Base-by-base conservation (phyloP, 371 early-diverging fungal genomes). In the Apophysomyces trapeziformis region DNA sequence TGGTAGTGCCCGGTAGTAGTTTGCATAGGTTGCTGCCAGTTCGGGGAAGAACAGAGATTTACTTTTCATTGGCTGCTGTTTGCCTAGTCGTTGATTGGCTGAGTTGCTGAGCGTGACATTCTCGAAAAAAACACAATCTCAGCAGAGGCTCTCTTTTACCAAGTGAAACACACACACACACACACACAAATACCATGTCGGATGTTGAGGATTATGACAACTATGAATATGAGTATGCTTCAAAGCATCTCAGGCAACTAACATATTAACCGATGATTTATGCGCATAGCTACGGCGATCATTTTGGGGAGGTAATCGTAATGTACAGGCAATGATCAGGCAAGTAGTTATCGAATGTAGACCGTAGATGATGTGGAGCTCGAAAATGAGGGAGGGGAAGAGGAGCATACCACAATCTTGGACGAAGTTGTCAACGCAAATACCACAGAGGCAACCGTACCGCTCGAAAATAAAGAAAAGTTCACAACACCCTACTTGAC, bases 401-500 rank as follows among this genome's bases (percentile, higher is more conserved):
- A 43, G 43, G 43, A 43, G 43, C 43, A 43, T 45, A 45, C 46
- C 46, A 45, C 13, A n/a, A 45, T 45, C 0, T 5, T 45, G 6
- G 46, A 45, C 5, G 46, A 45, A 45, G 46, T 45, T 7, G 46
- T 45, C 9, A 45, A 45, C 16, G 46, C 46, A 45, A 45, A 18
- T 13, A n/a, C 46, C n/a, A 45, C 46, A 13, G 46, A 45, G 13
- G 46, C 46, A 13, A 5, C 46, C 0, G 13, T 18, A 45, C 46
- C 46, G 16, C 46, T 13, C 46, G 46, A 45, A 45, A 45, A 45
- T 18, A 45, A 45, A 45, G 46, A 45, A 13, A 45, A 45, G 46
- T 13, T 45, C 66, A 99, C 99, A 4, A 96, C 97, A 18, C 96
- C 98, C n/a, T 96, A 95, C 78, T 93, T 99, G 95, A 99, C 99